A percentile compares a stretch with the other conserved stretches of the same genome.
phyloP scores from a whole-genome alignment of 2,329 filamentous ascomycete species.

The Alternaria gansuensis region DNA sequence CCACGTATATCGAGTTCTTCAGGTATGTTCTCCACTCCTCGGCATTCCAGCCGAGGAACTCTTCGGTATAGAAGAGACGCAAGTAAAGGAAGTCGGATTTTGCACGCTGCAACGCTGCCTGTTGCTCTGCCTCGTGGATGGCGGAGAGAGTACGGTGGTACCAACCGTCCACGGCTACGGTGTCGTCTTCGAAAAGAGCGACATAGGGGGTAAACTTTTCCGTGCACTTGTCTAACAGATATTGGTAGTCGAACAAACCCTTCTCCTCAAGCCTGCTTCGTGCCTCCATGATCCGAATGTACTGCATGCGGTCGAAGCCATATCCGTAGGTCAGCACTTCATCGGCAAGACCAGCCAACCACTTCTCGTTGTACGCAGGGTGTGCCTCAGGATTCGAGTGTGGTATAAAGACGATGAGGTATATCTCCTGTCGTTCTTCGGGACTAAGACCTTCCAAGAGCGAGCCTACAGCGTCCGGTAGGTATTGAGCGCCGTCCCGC shows the following conservation, averaged over 20 bases:
- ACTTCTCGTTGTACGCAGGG: conserved; percentile 54
- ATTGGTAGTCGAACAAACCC: conserved; percentile 56
- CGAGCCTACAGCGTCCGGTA: conserved; percentile 56
- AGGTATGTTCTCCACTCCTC: conserved; percentile 55
- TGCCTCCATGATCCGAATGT: conserved; percentile 47
- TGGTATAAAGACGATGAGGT: conserved; percentile 57
- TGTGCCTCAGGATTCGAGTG: conserved; percentile 55
- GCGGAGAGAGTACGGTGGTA: conserved; percentile 54
- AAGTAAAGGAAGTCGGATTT: conserved; percentile 54
- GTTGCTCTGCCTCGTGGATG: conserved; percentile 46
- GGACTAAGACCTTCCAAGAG: conserved; percentile 56
- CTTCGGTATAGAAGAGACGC: conserved; percentile 59
- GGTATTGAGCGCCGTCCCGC: conserved; percentile 53
- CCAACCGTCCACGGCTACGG: conserved; percentile 60
- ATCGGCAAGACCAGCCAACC: conserved; percentile 54
- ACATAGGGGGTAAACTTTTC: conserved; percentile 53
- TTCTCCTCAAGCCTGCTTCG: conserved; percentile 52
- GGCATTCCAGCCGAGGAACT: conserved; percentile 58
- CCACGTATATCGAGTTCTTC: conserved; percentile 43
- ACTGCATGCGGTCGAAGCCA: conserved; percentile 44
- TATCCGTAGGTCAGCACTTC: conserved; percentile 55
- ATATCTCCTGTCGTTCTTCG: conserved; percentile 54
- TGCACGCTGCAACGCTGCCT: conserved; percentile 35
- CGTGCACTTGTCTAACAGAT: conserved; percentile 55
- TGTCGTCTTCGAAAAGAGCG: conserved; percentile 59